A percentile compares a stretch with the other conserved stretches of the same genome.
Conservation (phyloP, 352 stramenopile species). For the Globisporangium irregulare region DNA sequence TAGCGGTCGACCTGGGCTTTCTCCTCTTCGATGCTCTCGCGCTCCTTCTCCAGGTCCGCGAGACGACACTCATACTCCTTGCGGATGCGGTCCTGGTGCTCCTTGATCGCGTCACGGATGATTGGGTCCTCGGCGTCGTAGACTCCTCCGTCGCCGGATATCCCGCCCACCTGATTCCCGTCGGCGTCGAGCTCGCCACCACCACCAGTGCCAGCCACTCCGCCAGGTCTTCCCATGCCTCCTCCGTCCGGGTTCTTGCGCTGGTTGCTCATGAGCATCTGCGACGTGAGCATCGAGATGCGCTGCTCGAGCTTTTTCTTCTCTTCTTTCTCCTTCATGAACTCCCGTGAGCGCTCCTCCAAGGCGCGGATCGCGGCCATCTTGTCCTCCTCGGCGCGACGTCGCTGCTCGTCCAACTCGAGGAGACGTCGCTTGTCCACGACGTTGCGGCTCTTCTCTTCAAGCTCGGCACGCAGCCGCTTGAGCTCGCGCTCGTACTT, state of each 20-base stretch:
- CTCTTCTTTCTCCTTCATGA: slow-evolving; percentile 95
- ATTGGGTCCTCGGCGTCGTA: slow-evolving; percentile 75
- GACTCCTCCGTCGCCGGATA: slow-evolving; percentile 14
- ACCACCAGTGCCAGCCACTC: not conserved
- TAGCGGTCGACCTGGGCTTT: slow-evolving; percentile 95
- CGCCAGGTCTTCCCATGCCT: not conserved
- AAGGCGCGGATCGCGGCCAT: slow-evolving; percentile 92
- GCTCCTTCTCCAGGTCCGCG: slow-evolving; percentile 92
- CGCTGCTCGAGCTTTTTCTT: slow-evolving; percentile 93
- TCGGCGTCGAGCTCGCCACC: slow-evolving; percentile 16
- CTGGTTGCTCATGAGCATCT: slow-evolving; percentile 90
- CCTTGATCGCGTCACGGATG: slow-evolving; percentile 80
- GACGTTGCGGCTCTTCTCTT: slow-evolving; percentile 91
- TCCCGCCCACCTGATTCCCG: slow-evolving; percentile 10
- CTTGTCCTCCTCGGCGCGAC: slow-evolving; percentile 92
- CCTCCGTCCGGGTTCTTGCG: slow-evolving; percentile 18
- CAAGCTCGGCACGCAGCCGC: slow-evolving; percentile 88
- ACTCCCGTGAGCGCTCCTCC: slow-evolving; percentile 89
- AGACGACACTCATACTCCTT: slow-evolving; percentile 91
- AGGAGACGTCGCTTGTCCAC: slow-evolving; percentile 92
- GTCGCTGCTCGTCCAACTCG: slow-evolving; percentile 86
- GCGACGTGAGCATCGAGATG: slow-evolving; percentile 89
- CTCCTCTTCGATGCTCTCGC: slow-evolving; percentile 93
- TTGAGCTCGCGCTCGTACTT: slow-evolving; percentile 96
- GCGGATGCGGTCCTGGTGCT: slow-evolving; percentile 88